Base-by-base conservation (phyloP, 163 green algal genomes). In the Chloromonas sp. region DNA sequence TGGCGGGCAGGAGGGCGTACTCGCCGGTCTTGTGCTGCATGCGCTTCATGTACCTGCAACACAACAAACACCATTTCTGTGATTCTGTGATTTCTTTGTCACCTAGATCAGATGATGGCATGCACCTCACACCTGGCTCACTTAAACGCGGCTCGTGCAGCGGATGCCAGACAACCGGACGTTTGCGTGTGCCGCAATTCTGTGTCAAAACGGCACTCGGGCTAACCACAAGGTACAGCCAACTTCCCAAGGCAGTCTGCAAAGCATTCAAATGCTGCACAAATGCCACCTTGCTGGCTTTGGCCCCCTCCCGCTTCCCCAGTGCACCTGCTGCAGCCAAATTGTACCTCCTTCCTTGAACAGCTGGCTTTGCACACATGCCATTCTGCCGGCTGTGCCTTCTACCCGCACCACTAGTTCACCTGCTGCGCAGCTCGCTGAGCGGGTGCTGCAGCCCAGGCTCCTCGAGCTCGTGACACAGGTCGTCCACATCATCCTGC, bases 391-490 rank as follows among this genome's bases (percentile, higher is more conserved):
- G 36, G 66, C 66, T 11, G 11, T 74, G 5, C 66, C 66, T 11
- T 74, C 66, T 11, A 74, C 36, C 36, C 36, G 11, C 5, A 74
- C 66, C 66, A 5, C 11, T 15, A 74, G 66, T 11, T 5, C 66
- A 74, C 66, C 66, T 36, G 71, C 71, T 79, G 71, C 71, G 71
- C 71, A 79, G 71, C 71, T 79, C 71, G 5, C 5, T 79, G 71
- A 79, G 81, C 58, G 81, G 81, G 66, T 84, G 81, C n/a, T 15
- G 57, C 71, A 85, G 59, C 71, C 14, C 11, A 14, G 60, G n/a
- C 60, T 83, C 58, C 61, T 83, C 74, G 14, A 87, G 13, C n/a
- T 87, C 84, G 36, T 87, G 84, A 59, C 84, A 87, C 78, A 87
- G 14, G 14, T 87, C 84, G 3, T 87, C 84, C 36, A 87, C 70